phyloP scores from a whole-genome alignment of 2,329 filamentous ascomycete genomes.

The Colletotrichum scovillei region DNA sequence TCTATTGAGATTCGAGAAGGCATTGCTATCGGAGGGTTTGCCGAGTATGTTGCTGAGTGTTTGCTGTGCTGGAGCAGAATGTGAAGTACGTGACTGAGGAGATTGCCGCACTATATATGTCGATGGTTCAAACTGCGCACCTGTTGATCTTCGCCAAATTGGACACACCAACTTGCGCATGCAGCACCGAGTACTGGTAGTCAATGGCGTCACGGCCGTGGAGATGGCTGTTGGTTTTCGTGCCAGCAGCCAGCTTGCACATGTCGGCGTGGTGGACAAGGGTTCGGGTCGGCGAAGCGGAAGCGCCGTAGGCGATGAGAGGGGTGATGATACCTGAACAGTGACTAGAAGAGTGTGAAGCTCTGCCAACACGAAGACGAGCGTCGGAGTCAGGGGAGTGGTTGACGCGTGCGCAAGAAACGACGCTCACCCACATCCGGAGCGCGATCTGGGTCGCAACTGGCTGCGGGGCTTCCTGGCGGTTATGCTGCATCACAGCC shows the following conservation, averaged over 20 bases:
- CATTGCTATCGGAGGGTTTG: neutral
- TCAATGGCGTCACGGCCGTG: neutral
- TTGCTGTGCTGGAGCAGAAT: neutral
- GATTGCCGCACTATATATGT: neutral
- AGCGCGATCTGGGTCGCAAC: neutral
- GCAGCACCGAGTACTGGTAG: neutral
- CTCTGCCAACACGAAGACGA: neutral
- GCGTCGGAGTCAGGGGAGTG: neutral
- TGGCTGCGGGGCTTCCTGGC: neutral
- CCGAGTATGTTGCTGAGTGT: neutral
- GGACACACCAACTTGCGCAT: neutral
- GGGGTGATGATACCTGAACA: neutral
- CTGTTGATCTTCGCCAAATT: neutral
- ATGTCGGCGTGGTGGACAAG: neutral
- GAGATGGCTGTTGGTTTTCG: neutral
- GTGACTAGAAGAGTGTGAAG: neutral
- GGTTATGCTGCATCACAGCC: neutral
- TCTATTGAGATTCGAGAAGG: neutral
- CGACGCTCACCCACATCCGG: neutral
- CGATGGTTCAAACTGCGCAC: neutral
- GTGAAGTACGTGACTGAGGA: constrained; percentile 2
- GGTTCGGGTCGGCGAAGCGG: neutral
- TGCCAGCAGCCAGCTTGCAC: too few species aligned
- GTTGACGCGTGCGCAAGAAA: neutral
- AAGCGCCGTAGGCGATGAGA: neutral